A percentile compares a stretch with the other conserved stretches of the same genome.
These are phyloP conservation scores for Gastrodia elata DNA, from an alignment of 106 monocot genomes.

Conservation along the genomic window DNA sequence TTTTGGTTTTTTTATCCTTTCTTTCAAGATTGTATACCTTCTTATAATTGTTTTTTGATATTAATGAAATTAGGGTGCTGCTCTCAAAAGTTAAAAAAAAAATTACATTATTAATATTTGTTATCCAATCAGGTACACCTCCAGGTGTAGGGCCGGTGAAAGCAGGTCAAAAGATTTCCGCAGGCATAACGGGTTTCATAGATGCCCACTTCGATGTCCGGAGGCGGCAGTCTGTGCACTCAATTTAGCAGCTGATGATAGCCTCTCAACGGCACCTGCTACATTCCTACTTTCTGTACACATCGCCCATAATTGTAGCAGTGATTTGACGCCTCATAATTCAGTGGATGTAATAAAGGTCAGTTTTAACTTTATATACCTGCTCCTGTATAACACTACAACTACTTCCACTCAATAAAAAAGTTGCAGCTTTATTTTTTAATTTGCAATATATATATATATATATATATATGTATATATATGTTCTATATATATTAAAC, in stretches of 20 bases:
- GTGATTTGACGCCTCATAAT: not conserved
- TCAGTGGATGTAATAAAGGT: not conserved
- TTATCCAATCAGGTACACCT: slow-evolving; percentile 65
- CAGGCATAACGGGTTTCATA: slow-evolving; percentile 80
- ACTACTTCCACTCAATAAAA: no score
- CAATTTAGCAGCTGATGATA: not conserved
- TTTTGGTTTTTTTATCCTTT: no score
- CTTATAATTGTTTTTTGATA: no score
- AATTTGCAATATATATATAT: no score
- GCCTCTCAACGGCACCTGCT: not conserved
- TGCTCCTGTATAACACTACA: no score
- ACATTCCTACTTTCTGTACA: not conserved
- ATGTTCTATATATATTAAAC: no score
- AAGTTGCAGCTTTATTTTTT: no score
- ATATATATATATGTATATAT: no score
- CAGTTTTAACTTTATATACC: not conserved
- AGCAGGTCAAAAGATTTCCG: slow-evolving; percentile 68
- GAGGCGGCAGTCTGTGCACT: slow-evolving; percentile 32
- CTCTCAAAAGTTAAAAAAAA: no score
- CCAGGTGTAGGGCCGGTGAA: slow-evolving; percentile 80
- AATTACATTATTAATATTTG: not conserved
- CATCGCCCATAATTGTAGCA: not conserved
- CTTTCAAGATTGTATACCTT: no score
- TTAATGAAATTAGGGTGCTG: no score
- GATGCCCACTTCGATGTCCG: slow-evolving; percentile 79